A percentile compares a stretch with the other conserved stretches of the same genome.
These are phyloP conservation scores for barley (Hordeum vulgare) DNA, from an alignment of 176 grass and related monocot genomes.

Conservation along the genomic window MorexV3_pseudomolecules_assembly NC_058524.1:23533980-23534479, in stretches of 20 bases:
- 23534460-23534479: conserved; percentile 90
- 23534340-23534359: no score
- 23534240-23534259: background rate
- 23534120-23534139: conserved; percentile 87
- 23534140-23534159: conserved; percentile 88
- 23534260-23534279: background rate
- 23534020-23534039: background rate
- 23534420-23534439: conserved; percentile 70
- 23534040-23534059: background rate
- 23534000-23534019: background rate
- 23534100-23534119: conserved; percentile 50
- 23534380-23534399: background rate
- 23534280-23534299: no score
- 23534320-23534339: no score
- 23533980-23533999: background rate
- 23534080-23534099: background rate
- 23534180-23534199: conserved; percentile 93
- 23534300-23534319: no score
- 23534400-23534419: conserved; percentile 41
- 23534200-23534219: conserved; percentile 86
- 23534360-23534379: no score
- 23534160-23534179: conserved; percentile 63
- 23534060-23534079: background rate
- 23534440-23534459: conserved; percentile 67
- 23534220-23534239: conserved; percentile 85